Percentiles rank a stretch among this genome's conserved stretches.
Conservation (phyloP, 129 eudicot species). For the Cynara cardunculus region DNA sequence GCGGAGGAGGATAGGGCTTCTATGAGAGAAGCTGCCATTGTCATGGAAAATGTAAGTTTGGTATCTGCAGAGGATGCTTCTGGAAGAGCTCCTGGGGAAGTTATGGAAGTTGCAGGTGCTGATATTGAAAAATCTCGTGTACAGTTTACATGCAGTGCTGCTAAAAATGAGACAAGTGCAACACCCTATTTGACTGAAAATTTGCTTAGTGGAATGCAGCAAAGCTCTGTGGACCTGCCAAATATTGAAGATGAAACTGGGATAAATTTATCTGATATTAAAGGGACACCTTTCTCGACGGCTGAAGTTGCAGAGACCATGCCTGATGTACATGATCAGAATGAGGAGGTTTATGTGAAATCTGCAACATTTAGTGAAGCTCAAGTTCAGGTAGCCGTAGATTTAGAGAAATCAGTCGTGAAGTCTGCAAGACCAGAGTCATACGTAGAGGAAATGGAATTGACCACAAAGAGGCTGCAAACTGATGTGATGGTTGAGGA, state of each 20-base stretch:
- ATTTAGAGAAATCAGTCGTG: constrained; percentile 1
- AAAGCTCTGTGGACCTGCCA: not conserved
- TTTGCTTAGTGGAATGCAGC: not conserved
- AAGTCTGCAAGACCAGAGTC: not conserved
- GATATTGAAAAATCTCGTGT: not conserved
- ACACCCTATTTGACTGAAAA: constrained; percentile 10
- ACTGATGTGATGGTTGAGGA: not conserved
- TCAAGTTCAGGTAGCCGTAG: not conserved
- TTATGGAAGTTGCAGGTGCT: constrained; percentile 7
- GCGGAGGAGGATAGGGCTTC: not conserved
- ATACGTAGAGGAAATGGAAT: not conserved
- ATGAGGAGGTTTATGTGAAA: constrained; percentile 10
- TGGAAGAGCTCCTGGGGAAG: constrained; percentile 3
- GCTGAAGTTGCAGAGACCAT: not conserved
- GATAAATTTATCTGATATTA: not conserved
- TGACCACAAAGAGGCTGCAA: not conserved
- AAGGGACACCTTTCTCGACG: not conserved
- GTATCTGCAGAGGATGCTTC: not conserved
- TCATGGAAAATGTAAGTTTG: not conserved
- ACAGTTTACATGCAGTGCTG: not conserved
- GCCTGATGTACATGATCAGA: not conserved
- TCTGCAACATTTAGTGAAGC: constrained; percentile 1
- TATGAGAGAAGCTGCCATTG: not conserved
- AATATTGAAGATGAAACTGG: constrained; percentile 2
- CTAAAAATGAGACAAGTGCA: not conserved